These are phyloP conservation scores for Berkeleyomyces rouxiae DNA, from an alignment of 2,329 filamentous ascomycete species.

Conservation along the genomic window DNA sequence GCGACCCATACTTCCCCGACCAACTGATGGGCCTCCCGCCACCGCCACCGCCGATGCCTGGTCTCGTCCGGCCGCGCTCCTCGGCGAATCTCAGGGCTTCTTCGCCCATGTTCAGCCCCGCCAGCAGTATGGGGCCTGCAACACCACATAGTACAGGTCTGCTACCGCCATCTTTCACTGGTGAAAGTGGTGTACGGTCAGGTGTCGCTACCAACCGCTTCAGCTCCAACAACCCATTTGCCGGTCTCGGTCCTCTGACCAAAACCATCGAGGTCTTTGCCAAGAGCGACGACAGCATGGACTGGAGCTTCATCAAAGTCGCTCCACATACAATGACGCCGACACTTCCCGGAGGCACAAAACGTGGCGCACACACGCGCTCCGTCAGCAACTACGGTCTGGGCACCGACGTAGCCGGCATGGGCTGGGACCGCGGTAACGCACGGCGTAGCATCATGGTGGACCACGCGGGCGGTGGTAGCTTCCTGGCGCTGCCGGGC, in stretches of 20 bases:
- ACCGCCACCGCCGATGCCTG: conserved; percentile 43
- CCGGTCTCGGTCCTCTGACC: conserved; percentile 26
- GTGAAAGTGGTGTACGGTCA: conserved; percentile 16
- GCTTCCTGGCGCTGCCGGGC: conserved; percentile 36
- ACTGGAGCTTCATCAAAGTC: conserved; percentile 42
- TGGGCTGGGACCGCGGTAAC: conserved; percentile 35
- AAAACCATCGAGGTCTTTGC: conserved; percentile 44
- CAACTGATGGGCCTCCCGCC: conserved; percentile 53
- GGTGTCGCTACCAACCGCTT: conserved; percentile 24
- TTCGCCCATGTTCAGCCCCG: conserved; percentile 12
- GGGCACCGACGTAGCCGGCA: conserved; percentile 31
- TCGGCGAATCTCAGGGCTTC: conserved; percentile 17
- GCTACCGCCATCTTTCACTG: conserved; percentile 11
- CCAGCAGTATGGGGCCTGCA: conserved; percentile 14
- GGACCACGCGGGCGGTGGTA: conserved; percentile 30
- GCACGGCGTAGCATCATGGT: conserved; percentile 38
- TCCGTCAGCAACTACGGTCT: conserved; percentile 42
- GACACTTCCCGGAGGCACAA: background rate
- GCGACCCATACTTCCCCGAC: conserved; percentile 69
- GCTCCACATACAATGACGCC: conserved; percentile 19
- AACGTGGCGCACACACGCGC: conserved; percentile 18
- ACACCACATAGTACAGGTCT: conserved; percentile 15
- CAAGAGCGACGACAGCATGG: conserved; percentile 39
- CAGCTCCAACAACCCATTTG: conserved; percentile 46
- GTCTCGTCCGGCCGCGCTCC: conserved; percentile 22